Base-by-base conservation (phyloP, 2,329 filamentous ascomycete genomes). In the Calcarisporium arbuscula region DNA sequence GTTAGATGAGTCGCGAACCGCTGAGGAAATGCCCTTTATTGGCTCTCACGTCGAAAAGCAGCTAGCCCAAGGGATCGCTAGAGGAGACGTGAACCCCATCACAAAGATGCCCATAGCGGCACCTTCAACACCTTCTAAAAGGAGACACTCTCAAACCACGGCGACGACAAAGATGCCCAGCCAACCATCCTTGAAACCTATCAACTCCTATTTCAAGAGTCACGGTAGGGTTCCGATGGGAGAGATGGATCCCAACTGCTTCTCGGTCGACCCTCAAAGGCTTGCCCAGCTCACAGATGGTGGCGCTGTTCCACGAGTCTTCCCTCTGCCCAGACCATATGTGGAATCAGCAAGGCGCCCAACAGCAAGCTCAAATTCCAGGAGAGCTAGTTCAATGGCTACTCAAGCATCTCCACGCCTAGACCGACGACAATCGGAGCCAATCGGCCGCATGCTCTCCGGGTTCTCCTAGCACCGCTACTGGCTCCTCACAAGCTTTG, bases 31-130 rank as follows among this genome's bases (percentile, higher is more conserved):
- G 70, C 74, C 82, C 1, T 96, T 83, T 49, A 86, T 98, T 43
- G 94, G 92, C 19, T 67, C 72, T 15, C 70, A 77, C 45, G 74
- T 94, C 28, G 78, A 84, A 20, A 64, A 80, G 2, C 68, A 80
- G 31, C 57, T 85, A 39, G 88, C 90, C 7, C 68, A 70, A 32
- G 80, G 77, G 6, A 81, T 98, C 39, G 87, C 92, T 17, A 65
- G 57, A 23, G 92, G 92, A 22, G 84, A 95, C 46, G 60, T 95
- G 29, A 82, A 96, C 55, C 92, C 92, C 3, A 92, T 90, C 46
- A 94, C 88, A 2, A 96, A 95, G 58, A 57, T 80, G 40, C 72
- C 69, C 15, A 74, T 79, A 15, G 33, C 61, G n/a, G 41, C 68
- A 26, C 48, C 58, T 7, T 46, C 52, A 9, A 61, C 64, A 12